These are phyloP conservation scores for Rhynchospora breviuscula DNA, from an alignment of 176 grass and related monocot species.

Conservation along the genomic window DNA sequence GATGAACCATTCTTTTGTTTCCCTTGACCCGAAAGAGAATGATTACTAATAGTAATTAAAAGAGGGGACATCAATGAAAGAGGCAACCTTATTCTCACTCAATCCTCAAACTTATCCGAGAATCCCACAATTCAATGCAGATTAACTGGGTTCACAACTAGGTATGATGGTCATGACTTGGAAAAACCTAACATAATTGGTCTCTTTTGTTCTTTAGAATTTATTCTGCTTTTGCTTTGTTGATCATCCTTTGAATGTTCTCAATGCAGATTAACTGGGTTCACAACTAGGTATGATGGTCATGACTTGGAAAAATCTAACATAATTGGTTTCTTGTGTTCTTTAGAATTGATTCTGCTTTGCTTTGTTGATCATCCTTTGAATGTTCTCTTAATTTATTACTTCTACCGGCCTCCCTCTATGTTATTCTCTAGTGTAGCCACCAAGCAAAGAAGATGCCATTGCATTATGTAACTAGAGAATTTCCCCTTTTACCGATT, in stretches of 20 bases:
- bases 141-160: background rate
- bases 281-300: background rate
- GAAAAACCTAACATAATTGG: background rate
- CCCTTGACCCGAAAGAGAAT: background rate
- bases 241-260: conserved; percentile 15
- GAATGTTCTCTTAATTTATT: conserved; percentile 8
- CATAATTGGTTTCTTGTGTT: conserved; percentile 7
- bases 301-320: background rate
- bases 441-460: conserved; percentile 38
- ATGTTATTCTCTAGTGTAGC: conserved; percentile 30
- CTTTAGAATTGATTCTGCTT: conserved; percentile 37
- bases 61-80: background rate
- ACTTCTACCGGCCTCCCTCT: background rate
- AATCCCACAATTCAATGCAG: conserved; percentile 14
- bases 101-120: background rate
- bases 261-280: conserved; percentile 16
- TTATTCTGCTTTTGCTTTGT: conserved; percentile 33
- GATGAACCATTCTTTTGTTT: background rate
- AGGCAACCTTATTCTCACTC: background rate
- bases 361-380: conserved; percentile 27
- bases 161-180: background rate
- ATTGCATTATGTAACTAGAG: conserved; percentile 14
- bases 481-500: conserved; percentile 9
- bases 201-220: conserved; percentile 31
- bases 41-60: background rate